phyloP scores from a whole-genome alignment of 768 basidiomycete genomes.

The Kwoniella dendrophila region DNA sequence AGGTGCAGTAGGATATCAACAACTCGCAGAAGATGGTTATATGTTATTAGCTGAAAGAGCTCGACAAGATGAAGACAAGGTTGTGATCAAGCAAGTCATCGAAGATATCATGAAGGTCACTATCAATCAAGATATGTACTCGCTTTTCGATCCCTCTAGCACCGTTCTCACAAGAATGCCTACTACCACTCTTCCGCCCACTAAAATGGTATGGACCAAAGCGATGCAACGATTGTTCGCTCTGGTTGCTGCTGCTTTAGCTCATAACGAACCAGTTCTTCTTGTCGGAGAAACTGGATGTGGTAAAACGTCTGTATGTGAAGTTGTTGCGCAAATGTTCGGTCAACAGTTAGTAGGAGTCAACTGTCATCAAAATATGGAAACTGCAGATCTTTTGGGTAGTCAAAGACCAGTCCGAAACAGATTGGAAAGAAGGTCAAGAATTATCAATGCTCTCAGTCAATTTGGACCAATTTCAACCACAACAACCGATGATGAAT shows the following conservation, averaged over 20 bases:
- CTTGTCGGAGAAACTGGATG: constrained; percentile 96
- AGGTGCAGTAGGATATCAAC: constrained; percentile 83
- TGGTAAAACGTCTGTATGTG: constrained; percentile 96
- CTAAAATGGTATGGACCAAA: constrained; percentile 81
- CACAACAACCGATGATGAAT: constrained; percentile 31
- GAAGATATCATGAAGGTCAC: constrained; percentile 84
- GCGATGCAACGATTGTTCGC: constrained; percentile 89
- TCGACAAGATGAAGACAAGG: constrained; percentile 79
- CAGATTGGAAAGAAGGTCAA: constrained; percentile 59
- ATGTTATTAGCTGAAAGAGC: constrained; percentile 95
- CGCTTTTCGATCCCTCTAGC: constrained; percentile 45
- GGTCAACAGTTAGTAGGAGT: constrained; percentile 68
- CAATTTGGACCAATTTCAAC: constrained; percentile 7
- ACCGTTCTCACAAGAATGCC: constrained; percentile 42
- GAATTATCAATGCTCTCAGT: constrained; percentile 27
- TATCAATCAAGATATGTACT: constrained; percentile 77
- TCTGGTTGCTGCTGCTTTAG: constrained; percentile 78
- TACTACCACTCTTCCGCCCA: constrained; percentile 20
- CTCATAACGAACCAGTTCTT: constrained; percentile 89
- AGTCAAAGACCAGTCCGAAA: constrained; percentile 86
- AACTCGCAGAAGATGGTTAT: constrained; percentile 92
- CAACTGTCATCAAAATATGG: constrained; percentile 97
- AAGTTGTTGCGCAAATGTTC: constrained; percentile 74
- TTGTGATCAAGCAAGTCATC: constrained; percentile 87
- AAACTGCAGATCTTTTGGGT: constrained; percentile 94